These are phyloP conservation scores for Arachis monticola DNA, from an alignment of 331 rosid species.

Conservation along the genomic window DNA sequence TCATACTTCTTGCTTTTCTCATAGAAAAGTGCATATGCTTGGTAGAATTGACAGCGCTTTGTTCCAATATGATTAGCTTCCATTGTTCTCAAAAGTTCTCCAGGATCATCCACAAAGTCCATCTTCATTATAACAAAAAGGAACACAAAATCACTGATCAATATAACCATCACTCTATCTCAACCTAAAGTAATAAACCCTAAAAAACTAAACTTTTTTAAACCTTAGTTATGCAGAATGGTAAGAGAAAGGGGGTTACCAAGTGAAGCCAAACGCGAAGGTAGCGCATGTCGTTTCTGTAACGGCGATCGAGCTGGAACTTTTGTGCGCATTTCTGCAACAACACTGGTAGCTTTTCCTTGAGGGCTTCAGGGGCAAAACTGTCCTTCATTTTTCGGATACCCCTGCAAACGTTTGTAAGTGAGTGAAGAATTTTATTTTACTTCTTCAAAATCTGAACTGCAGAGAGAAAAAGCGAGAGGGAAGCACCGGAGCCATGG, in stretches of 20 bases:
- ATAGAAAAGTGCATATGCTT: constrained; percentile 89
- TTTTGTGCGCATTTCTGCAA: constrained; percentile 71
- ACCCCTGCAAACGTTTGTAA: constrained; percentile 58
- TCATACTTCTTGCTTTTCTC: constrained; percentile 83
- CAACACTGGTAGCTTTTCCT: constrained; percentile 74
- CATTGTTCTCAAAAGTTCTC: constrained; percentile 65
- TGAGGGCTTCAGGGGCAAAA: constrained; percentile 60
- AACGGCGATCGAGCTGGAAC: constrained; percentile 81
- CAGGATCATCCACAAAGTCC: constrained; percentile 83
- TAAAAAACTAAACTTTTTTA: background rate
- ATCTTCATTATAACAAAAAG: constrained; percentile 51
- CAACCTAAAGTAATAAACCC: constrained; percentile 23
- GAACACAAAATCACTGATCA: constrained; percentile 8
- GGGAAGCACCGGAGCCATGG: constrained; percentile 84
- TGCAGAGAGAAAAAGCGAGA: constrained; percentile 16
- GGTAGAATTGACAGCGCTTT: constrained; percentile 74
- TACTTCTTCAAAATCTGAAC: background rate
- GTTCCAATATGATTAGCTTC: constrained; percentile 76
- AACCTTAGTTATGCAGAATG: constrained; percentile 22
- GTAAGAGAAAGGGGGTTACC: constrained; percentile 47
- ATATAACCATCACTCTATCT: background rate
- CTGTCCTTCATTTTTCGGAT: constrained; percentile 75
- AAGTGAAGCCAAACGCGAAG: constrained; percentile 94
- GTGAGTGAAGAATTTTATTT: constrained; percentile 22
- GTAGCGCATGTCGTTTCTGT: constrained; percentile 80